Percentiles rank a stretch among this genome's conserved stretches.
These are phyloP conservation scores for Xylariaceae sp. DNA, from an alignment of 2,329 filamentous ascomycete genomes.

Conservation along the genomic window DNA sequence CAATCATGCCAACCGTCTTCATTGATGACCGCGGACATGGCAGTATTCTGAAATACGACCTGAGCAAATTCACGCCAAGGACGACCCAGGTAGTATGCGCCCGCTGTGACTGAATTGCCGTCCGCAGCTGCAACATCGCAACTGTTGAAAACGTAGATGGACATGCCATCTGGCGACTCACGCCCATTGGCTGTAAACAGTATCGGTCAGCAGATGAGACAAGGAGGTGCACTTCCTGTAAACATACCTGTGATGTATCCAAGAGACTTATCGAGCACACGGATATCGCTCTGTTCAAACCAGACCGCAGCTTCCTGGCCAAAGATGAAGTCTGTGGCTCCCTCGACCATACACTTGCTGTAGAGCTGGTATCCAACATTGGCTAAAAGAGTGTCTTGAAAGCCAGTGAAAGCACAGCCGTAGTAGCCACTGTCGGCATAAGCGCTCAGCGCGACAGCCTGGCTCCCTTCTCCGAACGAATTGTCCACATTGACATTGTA, in stretches of 20 bases:
- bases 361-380: slow-evolving; percentile 44
- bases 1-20: slow-evolving; percentile 53
- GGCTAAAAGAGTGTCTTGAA: slow-evolving; percentile 45
- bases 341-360: slow-evolving; percentile 38
- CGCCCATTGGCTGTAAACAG: slow-evolving; percentile 35
- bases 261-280: slow-evolving; percentile 27
- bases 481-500: slow-evolving; percentile 57
- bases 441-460: slow-evolving; percentile 42
- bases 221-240: too few relatives aligned
- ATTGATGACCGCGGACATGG: slow-evolving; percentile 53
- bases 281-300: slow-evolving; percentile 38
- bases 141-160: slow-evolving; percentile 6
- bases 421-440: slow-evolving; percentile 43
- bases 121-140: slow-evolving; percentile 23
- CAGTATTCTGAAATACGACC: slow-evolving; percentile 44
- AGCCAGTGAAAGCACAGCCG: slow-evolving; percentile 39
- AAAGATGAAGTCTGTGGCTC: slow-evolving; percentile 47
- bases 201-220: neutral
- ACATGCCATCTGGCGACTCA: slow-evolving; percentile 22
- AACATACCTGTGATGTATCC: slow-evolving; percentile 38
- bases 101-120: slow-evolving; percentile 30
- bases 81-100: slow-evolving; percentile 42
- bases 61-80: slow-evolving; percentile 43
- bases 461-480: slow-evolving; percentile 38
- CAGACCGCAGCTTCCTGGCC: slow-evolving; percentile 36